Base-by-base conservation (phyloP, 192 early-diverging fungal genomes). In the Linnemannia schmuckeri region DNA sequence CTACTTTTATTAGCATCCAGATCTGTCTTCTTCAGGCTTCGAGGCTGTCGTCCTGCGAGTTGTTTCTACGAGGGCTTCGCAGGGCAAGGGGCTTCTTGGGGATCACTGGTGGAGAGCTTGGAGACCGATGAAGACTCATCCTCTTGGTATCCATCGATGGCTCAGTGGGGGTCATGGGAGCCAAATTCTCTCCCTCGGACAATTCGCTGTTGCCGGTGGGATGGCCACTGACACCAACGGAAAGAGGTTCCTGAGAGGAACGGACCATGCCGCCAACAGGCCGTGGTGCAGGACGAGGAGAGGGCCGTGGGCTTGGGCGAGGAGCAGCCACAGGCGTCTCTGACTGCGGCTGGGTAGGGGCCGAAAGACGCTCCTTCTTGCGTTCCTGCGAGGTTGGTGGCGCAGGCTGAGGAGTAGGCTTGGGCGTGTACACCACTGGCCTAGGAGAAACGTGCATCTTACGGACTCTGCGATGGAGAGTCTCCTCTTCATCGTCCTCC, bases 401-500 rank as follows among this genome's bases (percentile, higher is more conserved):
- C 41, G 84, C n/a, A 9, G 83, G 75, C 2, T 54, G 37, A 33
- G 78, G 68, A 24, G 68, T 57, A 27, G 68, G 44, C 2, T 12
- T 77, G 6, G 69, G 52, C 22, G 72, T 37, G 35, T 24, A 38
- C 4, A 18, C 2, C 6, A 33, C 18, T 9, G 52, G 41, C 35
- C 35, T 54, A 20, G 74, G 54, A 17, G 38, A 24, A 72, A 76
- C 27, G 22, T 55, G 47, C 78, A 80, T 66, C 42, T 54, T 85
- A 7, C 68, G 66, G 20, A 85, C 78, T 30, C 78, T 76, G 33
- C 85, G 70, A 10, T 81, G 76, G 6, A 87, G 72, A 20, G 70
- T 52, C 68, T 87, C 85, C 4, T 87, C 85, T 41, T 87, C 85
- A 12, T 87, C 85, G 3, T 87, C 76, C 44, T 87, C 85, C 15